These are phyloP conservation scores for Sphagnum contortum DNA, from an alignment of 225 moss, liverwort and hornwort species.

Conservation along the genomic window DNA sequence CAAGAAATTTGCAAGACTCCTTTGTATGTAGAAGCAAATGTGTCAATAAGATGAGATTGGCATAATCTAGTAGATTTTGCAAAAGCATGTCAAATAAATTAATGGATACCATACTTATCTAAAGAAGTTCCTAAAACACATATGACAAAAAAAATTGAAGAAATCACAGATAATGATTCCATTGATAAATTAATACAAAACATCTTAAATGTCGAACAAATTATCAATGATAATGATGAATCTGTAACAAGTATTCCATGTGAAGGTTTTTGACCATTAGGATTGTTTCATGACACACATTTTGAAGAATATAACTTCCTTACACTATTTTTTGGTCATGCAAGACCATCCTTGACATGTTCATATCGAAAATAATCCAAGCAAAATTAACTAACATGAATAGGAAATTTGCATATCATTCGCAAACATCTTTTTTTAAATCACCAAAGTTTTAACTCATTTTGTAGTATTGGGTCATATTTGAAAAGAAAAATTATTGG, in stretches of 20 bases:
- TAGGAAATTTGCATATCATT: neutral
- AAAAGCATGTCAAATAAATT: neutral
- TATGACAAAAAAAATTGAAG: neutral
- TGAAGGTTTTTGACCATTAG: neutral
- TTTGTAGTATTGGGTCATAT: neutral
- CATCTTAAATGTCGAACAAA: neutral
- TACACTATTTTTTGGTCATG: neutral
- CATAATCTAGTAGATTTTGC: neutral
- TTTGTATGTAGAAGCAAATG: neutral
- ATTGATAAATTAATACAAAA: neutral
- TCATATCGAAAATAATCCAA: neutral
- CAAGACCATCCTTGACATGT: neutral
- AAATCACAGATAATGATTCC: neutral
- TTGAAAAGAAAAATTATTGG: neutral
- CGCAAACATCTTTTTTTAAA: neutral
- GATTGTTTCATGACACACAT: neutral
- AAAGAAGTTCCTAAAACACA: neutral
- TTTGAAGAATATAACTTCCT: neutral
- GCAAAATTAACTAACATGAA: neutral
- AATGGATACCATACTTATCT: neutral
- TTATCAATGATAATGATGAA: neutral
- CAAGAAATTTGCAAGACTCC: neutral
- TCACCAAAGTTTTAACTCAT: neutral
- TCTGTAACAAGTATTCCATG: neutral
- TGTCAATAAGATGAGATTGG: neutral